These are phyloP conservation scores for Arachis hypogaea DNA, from an alignment of 306 rosid species.

Conservation along the genomic window DNA sequence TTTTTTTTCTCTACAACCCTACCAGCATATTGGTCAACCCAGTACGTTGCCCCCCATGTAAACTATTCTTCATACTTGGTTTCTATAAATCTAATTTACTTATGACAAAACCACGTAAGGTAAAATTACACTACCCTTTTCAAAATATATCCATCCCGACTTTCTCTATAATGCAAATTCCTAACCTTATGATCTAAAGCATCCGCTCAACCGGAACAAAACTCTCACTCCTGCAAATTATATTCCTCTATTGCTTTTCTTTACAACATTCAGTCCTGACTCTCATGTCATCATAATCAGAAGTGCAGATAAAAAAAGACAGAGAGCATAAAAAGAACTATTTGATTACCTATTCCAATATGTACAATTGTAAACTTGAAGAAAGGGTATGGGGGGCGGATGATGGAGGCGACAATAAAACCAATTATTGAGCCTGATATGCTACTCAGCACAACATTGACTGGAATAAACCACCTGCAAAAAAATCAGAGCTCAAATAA, in stretches of 20 bases:
- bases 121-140: not conserved
- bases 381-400: conserved; percentile 92
- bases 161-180: not conserved
- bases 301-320: not conserved
- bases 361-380: conserved; percentile 90
- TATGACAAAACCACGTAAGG: not conserved
- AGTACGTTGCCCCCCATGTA: not conserved
- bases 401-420: conserved; percentile 62
- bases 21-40: no score
- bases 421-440: conserved; percentile 88
- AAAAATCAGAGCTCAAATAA: not conserved
- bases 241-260: not conserved
- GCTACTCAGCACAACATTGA: conserved; percentile 72
- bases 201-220: not conserved
- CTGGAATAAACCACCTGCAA: conserved; percentile 98
- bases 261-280: not conserved
- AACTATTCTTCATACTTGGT: not conserved
- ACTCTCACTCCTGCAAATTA: not conserved
- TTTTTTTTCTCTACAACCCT: no score
- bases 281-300: not conserved
- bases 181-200: not conserved
- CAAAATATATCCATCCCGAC: not conserved
- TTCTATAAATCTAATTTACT: not conserved
- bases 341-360: conserved; percentile 81
- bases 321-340: conserved; percentile 7